phyloP scores from a whole-genome alignment of 768 basidiomycete genomes.

The Boletus rubroflammeus region DNA sequence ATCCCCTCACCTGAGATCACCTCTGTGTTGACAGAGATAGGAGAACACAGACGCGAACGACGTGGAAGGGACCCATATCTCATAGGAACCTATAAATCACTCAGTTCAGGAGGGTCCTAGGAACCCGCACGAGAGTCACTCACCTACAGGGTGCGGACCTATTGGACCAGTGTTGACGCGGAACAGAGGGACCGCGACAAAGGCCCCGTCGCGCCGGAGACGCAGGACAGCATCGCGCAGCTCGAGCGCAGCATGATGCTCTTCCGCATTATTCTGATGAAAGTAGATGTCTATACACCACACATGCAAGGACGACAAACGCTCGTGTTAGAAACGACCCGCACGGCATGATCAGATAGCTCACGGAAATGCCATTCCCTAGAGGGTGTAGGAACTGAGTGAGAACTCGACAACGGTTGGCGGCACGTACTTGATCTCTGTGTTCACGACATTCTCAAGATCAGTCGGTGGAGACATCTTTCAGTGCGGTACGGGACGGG shows the following conservation, averaged over 20 bases:
- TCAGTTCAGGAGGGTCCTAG: not conserved
- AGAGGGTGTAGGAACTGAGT: not conserved
- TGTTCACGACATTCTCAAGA: conserved; percentile 51
- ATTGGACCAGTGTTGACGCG: conserved; percentile 66
- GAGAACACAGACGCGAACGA: conserved; percentile 76
- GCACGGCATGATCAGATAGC: conserved; percentile 16
- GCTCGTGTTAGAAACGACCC: not conserved
- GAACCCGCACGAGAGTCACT: conserved; percentile 18
- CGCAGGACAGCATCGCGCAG: conserved; percentile 70
- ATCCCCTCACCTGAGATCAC: conserved; percentile 54
- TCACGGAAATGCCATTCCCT: conserved; percentile 83
- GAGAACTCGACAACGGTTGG: not conserved
- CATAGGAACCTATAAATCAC: conserved; percentile 61
- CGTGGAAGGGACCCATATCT: conserved; percentile 75
- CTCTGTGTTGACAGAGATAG: conserved; percentile 66
- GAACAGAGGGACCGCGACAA: conserved; percentile 73
- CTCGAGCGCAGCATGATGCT: conserved; percentile 62
- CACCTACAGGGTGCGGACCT: conserved; percentile 76
- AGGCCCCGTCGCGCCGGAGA: conserved; percentile 70
- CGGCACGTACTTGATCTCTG: conserved; percentile 57
- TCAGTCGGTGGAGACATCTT: conserved; percentile 42
- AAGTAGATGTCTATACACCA: conserved; percentile 67
- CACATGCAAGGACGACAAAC: not conserved
- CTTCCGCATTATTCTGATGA: conserved; percentile 58
- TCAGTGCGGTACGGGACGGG: not conserved